Base-by-base conservation (phyloP, 1,139 yeast genomes). In the Debaryomyces sp. region DNA sequence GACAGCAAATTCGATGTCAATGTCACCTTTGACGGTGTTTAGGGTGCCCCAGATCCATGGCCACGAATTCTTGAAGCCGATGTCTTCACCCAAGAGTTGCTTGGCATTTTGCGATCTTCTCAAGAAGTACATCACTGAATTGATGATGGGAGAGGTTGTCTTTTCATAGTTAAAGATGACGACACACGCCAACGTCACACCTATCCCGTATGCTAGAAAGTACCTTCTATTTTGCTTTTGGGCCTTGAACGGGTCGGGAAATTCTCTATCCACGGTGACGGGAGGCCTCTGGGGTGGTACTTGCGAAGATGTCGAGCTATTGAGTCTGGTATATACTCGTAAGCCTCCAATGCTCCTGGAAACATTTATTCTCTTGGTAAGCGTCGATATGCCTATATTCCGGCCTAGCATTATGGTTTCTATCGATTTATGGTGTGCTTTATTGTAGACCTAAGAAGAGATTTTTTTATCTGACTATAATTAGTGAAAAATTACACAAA, bases 21-120 rank as follows among this genome's bases (percentile, higher is more conserved):
- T 87, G 21, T 80, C 74, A 15, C 97, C 97, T 50, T 83, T 79
- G 52, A 89, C 89, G 33, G 95, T 89, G 59, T 92, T 90, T 56
- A 94, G 74, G 42, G 84, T 81, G 6, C 99, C 99, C 48, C 80
- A 72, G 50, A 94, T 85, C 97, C 97, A 94, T 4, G 99, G 98
- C 73, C 87, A 81, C 41, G 87, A 67, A 44, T 80, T 75, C 33
- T 78, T 77, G 63, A 87, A 90, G 38, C 84, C 83, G 54, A 94
- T 88, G 56, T 87, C 85, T 43, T 79, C 81, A 13, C 99, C 99
- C 42, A 94, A 71, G 3, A 73, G 64, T 17, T 78, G 80, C 41
- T 80, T 74, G n/a, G 91, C 94, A 42, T 71, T 58, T n/a, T 78
- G 75, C 2, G 95, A 86, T 62, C 97, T 78, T 62, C 98, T 81